Base-by-base conservation (phyloP, 495 filamentous ascomycete species). In the Penicillium coffeae region DNA sequence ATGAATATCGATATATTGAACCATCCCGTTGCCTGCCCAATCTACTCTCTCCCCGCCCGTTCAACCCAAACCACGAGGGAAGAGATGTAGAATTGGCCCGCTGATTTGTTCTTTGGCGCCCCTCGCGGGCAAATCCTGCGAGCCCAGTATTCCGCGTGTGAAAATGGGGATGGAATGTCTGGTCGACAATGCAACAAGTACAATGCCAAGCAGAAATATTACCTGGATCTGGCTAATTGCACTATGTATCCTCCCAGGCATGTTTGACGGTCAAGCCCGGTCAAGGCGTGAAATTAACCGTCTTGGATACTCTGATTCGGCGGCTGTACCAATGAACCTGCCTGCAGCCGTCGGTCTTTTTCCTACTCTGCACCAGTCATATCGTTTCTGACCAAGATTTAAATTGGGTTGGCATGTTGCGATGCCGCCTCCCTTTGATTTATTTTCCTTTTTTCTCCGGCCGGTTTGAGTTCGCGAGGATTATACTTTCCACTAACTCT, bases 41-140 rank as follows among this genome's bases (percentile, higher is more conserved):
- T n/a, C 35, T 37, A 33, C 27, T 35, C 19, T 18, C 42, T 19
- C 54, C 59, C 59, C 56, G 41, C 56, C 54, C 49, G 56, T 59
- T 59, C 59, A 34, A 60, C 42, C 9, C 27, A 30, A 45, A 46
- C 57, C 56, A 63, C 57, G 60, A 60, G 60, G 60, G 18, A 37
- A 42, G 13, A 3, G 42, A 48, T 58, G 52, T 60, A 20, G 51
- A 58, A 63, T 49, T 25, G 42, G 48, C 22, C 53, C 33, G 21
- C 10, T 50, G 13, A 9, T 50, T 37, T 21, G 4, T 21, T 30
- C 30, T 39, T 22, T 19, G 10, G 19, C 38, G 21, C 25, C 25
- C 25, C 10, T 30, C 25, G 25, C 25, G n/a, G n/a, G n/a, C 35
- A 20, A 43, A 43, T 43, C 7, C 32, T 44, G 25, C 25, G 25